Conservation (phyloP, 768 basidiomycete genomes). For the Serendipita indica region DNA sequence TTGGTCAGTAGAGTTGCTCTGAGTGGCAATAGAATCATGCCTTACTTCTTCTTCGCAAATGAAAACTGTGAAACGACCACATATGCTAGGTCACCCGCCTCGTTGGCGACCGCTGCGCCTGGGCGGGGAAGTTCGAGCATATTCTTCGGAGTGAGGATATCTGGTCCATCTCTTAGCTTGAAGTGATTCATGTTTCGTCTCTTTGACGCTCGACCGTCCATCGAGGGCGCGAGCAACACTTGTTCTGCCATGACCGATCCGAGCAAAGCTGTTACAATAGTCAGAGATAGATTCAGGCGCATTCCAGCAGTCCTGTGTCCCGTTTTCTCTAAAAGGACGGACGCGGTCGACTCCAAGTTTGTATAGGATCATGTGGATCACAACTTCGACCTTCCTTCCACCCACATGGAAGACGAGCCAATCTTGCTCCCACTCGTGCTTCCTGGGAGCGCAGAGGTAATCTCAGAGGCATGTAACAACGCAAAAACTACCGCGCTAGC, state of each 20-base stretch:
- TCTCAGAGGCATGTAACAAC: background rate
- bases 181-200: conserved; percentile 27
- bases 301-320: background rate
- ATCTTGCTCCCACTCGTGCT: background rate
- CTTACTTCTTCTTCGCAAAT: conserved; percentile 59
- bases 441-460: background rate
- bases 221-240: background rate
- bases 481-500: background rate
- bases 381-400: background rate
- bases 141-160: conserved; percentile 56
- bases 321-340: background rate
- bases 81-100: conserved; percentile 50
- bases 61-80: conserved; percentile 54
- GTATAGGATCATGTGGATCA: too few species aligned
- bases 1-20: background rate
- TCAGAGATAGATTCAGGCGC: background rate
- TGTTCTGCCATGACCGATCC: background rate
- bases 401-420: conserved; percentile 6
- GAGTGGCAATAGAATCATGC: conserved; percentile 9
- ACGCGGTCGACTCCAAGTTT: background rate
- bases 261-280: background rate
- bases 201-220: background rate
- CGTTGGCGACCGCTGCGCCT: conserved; percentile 49
- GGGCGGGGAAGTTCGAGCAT: conserved; percentile 57
- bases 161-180: conserved; percentile 39